Percentiles rank a stretch among this genome's conserved stretches.
Evolutionary conservation across 164 flowering plant genomes (phyloP).

Genomic region (Stephania yunnanensis): DNA sequence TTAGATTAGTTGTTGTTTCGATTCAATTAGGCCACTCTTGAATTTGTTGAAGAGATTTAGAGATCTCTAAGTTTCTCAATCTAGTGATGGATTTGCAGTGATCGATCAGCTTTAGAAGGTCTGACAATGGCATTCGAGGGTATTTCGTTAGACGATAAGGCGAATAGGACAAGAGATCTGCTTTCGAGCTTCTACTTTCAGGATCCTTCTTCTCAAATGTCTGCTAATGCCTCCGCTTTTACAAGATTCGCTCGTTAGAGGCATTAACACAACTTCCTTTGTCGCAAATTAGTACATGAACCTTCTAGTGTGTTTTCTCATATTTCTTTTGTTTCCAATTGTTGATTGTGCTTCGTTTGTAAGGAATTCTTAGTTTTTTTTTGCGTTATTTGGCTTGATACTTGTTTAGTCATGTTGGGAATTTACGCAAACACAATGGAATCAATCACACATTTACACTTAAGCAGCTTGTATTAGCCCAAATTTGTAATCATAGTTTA

Average conservation of each 20-base stretch:
- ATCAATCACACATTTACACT: too few relatives aligned
- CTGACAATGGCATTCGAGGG: conserved; percentile 52
- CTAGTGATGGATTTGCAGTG: background rate
- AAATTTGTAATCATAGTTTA: too few relatives aligned
- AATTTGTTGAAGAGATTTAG: background rate
- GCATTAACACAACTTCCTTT: conserved; percentile 78
- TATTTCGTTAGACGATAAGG: conserved; percentile 78
- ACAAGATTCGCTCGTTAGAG: conserved; percentile 50
- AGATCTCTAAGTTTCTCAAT: background rate
- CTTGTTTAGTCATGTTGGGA: too few relatives aligned
- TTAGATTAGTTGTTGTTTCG: too few relatives aligned
- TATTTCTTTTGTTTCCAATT: background rate
- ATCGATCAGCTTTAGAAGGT: background rate
- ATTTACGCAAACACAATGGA: too few relatives aligned
- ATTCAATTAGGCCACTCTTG: background rate
- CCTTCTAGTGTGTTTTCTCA: conserved; percentile 43
- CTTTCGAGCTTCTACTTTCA: conserved; percentile 92
- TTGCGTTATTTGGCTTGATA: too few relatives aligned
- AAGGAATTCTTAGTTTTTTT: too few relatives aligned
- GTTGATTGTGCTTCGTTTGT: background rate
- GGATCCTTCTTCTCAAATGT: conserved; percentile 57
- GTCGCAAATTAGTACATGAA: conserved; percentile 91
- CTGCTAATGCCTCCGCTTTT: conserved; percentile 23
- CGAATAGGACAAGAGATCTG: conserved; percentile 93
- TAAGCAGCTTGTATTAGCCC: too few relatives aligned